Evolutionary conservation across 2,329 filamentous ascomycete species (phyloP), one percentile per base, ranked within the genome.

Genomic region (Orbilia quercus): DNA sequence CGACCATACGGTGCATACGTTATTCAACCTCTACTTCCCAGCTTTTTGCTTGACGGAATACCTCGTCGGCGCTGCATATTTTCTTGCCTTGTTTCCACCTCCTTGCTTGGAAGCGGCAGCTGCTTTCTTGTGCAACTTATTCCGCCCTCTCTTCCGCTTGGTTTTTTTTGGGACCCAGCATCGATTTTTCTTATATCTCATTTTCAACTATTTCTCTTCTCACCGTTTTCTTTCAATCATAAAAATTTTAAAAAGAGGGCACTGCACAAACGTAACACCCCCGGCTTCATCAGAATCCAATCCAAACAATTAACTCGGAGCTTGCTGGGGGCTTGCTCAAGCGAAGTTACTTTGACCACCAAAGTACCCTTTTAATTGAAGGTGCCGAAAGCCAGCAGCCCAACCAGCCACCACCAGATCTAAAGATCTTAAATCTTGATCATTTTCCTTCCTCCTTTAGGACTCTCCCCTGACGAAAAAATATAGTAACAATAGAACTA

Each of bases 41-140:
- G 22, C 38, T 36, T 18, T 50, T 47, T 25, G 2, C 12, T 22
- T 14, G 40, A 25, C 18, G 18, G 34, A 28, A 6, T 22, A 20
- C 23, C 50, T 16, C 34, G 40, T 54, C 53, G 42, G 59, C 44
- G 25, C 50, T 45, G 54, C 53, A 36, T 64, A 25, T 44, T 51
- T 22, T 71, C 53, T 45, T 64, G 25, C 44, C 51, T 22, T 71
- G 54, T 23, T 57, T 62, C 28, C 6, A 14, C 47, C 60, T 60
- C 59, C 67, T 58, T 65, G 67, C 67, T 65, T 65, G n/a, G n/a
- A n/a, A n/a, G n/a, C 63, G 44, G 50, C 60, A 57, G 36, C 54
- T 57, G 53, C 20, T 53, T 57, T 44, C 38, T 31, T 57, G 53
- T 57, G 53, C 53, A 44, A 57, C 53, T 18, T 36, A 9, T 42